These are phyloP conservation scores for Lactifluus subvellereus DNA, from an alignment of 768 basidiomycete genomes.

Conservation along the genomic window DNA sequence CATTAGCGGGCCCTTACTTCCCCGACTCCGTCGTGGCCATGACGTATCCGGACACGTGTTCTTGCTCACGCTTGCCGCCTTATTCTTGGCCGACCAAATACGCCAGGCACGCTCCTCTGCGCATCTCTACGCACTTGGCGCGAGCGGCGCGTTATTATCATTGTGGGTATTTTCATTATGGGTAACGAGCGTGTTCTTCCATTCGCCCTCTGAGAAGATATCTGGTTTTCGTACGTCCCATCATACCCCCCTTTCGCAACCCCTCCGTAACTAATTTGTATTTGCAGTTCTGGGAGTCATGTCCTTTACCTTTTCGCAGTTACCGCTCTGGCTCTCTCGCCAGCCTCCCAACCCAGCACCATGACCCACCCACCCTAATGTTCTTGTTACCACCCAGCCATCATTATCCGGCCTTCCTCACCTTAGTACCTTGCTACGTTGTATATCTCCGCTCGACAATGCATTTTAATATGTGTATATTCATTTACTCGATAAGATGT, in stretches of 20 bases:
- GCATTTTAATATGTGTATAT: not conserved
- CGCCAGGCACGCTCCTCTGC: slow-evolving; percentile 40
- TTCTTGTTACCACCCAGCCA: no score
- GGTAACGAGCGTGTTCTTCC: slow-evolving; percentile 89
- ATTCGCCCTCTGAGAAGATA: slow-evolving; percentile 81
- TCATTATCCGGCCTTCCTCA: no score
- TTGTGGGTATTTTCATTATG: slow-evolving; percentile 70
- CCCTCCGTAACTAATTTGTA: not conserved
- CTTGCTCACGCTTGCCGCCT: slow-evolving; percentile 69
- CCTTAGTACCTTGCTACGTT: no score
- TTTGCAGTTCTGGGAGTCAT: slow-evolving; percentile 36
- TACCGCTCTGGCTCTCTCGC: slow-evolving; percentile 18
- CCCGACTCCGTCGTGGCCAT: slow-evolving; percentile 73
- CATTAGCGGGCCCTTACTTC: slow-evolving; percentile 36
- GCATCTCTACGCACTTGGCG: slow-evolving; percentile 45
- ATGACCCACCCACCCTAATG: not conserved
- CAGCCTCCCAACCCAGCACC: not conserved
- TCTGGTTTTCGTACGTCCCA: slow-evolving; percentile 69
- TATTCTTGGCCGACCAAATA: slow-evolving; percentile 78
- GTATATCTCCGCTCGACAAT: no score
- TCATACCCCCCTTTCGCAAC: no score
- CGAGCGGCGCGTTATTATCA: slow-evolving; percentile 43
- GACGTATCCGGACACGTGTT: slow-evolving; percentile 95
- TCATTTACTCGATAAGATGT: not conserved
- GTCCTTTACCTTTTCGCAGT: slow-evolving; percentile 33